phyloP scores from a whole-genome alignment of 805 yeast genomes.

The Metschnikowia drakensbergensis region DNA sequence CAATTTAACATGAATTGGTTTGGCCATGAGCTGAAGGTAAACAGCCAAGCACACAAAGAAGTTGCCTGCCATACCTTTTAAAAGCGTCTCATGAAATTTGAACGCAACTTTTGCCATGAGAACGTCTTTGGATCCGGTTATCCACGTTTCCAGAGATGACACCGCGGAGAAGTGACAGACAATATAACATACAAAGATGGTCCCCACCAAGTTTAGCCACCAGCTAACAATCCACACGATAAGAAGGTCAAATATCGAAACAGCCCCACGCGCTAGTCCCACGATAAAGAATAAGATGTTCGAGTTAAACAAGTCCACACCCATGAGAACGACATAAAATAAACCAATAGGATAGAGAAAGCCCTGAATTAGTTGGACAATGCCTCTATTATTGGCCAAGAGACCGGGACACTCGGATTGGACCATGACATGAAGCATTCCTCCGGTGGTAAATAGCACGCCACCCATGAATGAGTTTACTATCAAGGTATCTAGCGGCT shows the following conservation, averaged over 20 bases:
- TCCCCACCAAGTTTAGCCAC: conserved; percentile 61
- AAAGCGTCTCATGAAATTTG: conserved; percentile 57
- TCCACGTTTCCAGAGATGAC: conserved; percentile 38
- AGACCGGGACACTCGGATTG: conserved; percentile 50
- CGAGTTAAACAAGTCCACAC: conserved; percentile 73
- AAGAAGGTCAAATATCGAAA: conserved; percentile 55
- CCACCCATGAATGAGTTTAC: conserved; percentile 71
- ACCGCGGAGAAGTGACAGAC: conserved; percentile 56
- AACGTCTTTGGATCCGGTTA: conserved; percentile 46
- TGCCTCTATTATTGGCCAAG: conserved; percentile 44
- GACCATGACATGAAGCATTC: conserved; percentile 59
- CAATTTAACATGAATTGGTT: conserved; percentile 73
- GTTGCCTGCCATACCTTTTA: conserved; percentile 75
- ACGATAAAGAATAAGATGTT: conserved; percentile 69
- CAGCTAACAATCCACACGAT: conserved; percentile 68
- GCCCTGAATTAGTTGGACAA: conserved; percentile 56
- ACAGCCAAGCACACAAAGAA: conserved; percentile 74
- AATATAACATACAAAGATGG: conserved; percentile 62
- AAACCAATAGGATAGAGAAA: conserved; percentile 65
- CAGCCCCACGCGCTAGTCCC: conserved; percentile 67
- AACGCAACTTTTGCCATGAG: conserved; percentile 41
- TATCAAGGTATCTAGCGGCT: conserved; percentile 54
- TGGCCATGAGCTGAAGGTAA: conserved; percentile 72
- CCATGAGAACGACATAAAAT: conserved; percentile 70
- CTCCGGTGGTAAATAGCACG: conserved; percentile 63